These are phyloP conservation scores for Petunia axillaris DNA, from an alignment of 257 asterid species.

Conservation along the genomic window DNA sequence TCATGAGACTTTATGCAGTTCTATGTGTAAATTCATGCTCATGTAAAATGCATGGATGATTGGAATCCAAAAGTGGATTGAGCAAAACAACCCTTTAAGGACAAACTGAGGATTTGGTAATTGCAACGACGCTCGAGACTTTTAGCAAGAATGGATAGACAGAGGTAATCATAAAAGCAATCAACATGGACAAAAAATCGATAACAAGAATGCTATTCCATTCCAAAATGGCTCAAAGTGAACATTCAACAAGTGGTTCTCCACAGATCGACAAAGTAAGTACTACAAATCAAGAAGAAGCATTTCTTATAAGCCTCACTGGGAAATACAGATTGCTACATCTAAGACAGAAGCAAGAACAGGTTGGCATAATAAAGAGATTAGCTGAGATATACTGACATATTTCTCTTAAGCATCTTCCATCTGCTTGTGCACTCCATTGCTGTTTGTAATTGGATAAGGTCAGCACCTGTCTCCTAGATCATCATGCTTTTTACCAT, in stretches of 20 bases:
- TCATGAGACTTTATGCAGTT: neutral
- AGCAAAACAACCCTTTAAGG: no score
- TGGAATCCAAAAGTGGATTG: no score
- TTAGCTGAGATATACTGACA: neutral
- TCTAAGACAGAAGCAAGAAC: neutral
- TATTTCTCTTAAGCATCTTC: neutral
- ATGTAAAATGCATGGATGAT: neutral
- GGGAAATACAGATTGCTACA: neutral
- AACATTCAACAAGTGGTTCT: no score
- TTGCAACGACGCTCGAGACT: no score
- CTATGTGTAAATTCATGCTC: neutral
- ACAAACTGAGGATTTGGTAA: no score
- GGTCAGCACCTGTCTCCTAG: neutral
- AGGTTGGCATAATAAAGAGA: neutral
- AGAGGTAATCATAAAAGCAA: no score
- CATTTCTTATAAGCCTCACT: neutral
- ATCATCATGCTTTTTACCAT: slow-evolving; percentile 29
- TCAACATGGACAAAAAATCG: no score
- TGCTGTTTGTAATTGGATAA: neutral
- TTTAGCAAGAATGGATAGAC: no score
- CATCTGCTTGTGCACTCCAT: slow-evolving; percentile 9
- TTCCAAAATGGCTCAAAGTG: no score
- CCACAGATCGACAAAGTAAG: no score
- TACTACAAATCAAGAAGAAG: neutral
- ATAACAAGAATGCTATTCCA: no score